Percentiles rank a stretch among this genome's conserved stretches.
phyloP scores from a whole-genome alignment of 352 stramenopile genomes.

The Lagenidium sp. region DNA sequence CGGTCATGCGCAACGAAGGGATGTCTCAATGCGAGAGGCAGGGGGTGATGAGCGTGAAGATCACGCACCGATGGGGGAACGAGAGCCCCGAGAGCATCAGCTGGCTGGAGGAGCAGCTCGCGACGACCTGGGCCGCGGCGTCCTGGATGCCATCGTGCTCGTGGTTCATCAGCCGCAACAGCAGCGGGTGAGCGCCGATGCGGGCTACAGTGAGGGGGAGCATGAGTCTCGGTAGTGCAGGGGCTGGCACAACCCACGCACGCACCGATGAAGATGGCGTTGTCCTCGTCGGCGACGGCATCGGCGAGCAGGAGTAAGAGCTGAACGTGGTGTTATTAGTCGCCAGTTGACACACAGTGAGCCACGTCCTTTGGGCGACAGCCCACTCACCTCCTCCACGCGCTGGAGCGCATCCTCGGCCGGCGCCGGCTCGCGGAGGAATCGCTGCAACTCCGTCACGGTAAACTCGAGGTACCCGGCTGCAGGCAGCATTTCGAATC shows the following conservation, averaged over 20 bases:
- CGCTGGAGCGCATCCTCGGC: conserved; percentile 20
- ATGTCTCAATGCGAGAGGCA: no score
- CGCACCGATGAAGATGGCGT: conserved; percentile 65
- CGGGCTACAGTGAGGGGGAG: conserved; percentile 22
- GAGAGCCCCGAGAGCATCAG: conserved; percentile 49
- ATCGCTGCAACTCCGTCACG: conserved; percentile 34
- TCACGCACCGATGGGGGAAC: conserved; percentile 51
- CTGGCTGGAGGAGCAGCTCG: conserved; percentile 36
- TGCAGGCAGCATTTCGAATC: conserved; percentile 9
- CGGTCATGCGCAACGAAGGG: no score
- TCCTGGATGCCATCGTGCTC: conserved; percentile 68
- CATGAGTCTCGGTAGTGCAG: neutral
- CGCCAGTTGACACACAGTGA: no score
- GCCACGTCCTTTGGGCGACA: neutral
- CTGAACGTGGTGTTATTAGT: no score
- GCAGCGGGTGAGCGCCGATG: conserved; percentile 47
- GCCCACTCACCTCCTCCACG: conserved; percentile 30
- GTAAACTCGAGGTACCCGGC: conserved; percentile 56
- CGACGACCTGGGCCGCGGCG: conserved; percentile 53
- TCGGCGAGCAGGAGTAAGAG: conserved; percentile 38
- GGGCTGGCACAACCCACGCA: neutral
- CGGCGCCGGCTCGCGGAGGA: conserved; percentile 18
- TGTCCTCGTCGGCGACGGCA: conserved; percentile 69
- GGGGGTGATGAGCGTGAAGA: no score
- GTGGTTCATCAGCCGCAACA: conserved; percentile 77